These are phyloP conservation scores for Apiospora arundinis DNA, from an alignment of 2,329 filamentous ascomycete species.

Conservation along the genomic window DNA sequence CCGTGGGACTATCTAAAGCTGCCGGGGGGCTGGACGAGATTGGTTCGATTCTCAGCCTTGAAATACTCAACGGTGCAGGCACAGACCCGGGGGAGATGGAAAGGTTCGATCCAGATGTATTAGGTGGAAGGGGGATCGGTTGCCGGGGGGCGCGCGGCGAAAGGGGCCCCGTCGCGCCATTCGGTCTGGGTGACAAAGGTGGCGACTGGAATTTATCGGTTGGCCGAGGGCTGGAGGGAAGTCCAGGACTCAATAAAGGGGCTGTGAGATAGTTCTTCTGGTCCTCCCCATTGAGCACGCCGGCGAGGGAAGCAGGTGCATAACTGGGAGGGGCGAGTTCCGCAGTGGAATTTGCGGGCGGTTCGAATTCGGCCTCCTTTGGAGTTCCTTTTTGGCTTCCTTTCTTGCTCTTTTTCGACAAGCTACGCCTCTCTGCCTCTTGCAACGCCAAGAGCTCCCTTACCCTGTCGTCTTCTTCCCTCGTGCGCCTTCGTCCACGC, in stretches of 20 bases:
- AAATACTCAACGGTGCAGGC: constrained; percentile 48
- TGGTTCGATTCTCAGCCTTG: constrained; percentile 41
- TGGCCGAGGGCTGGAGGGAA: constrained; percentile 67
- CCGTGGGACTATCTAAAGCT: constrained; percentile 47
- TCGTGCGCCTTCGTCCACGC: constrained; percentile 80
- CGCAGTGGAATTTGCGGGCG: constrained; percentile 22
- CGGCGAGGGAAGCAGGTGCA: constrained; percentile 56
- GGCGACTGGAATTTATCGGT: constrained; percentile 64
- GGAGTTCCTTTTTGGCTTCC: constrained; percentile 56
- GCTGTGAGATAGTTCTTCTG: constrained; percentile 43
- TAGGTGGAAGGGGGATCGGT: constrained; percentile 74
- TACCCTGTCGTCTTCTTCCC: constrained; percentile 84
- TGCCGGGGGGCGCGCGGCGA: constrained; percentile 78
- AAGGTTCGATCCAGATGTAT: constrained; percentile 60
- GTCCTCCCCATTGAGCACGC: constrained; percentile 51
- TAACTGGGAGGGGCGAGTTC: constrained; percentile 1
- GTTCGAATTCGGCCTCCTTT: constrained; percentile 43
- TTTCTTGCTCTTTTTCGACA: constrained; percentile 74
- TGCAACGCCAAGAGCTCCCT: constrained; percentile 72
- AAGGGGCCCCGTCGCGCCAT: constrained; percentile 60
- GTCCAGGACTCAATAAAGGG: constrained; percentile 63
- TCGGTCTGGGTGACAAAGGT: constrained; percentile 69
- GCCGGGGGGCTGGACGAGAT: constrained; percentile 38
- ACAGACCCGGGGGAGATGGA: constrained; percentile 57
- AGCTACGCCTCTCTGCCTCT: constrained; percentile 73